Evolutionary conservation across 306 rosid species (phyloP), one percentile per base, ranked within the genome.

Genomic region (Quercus bicolor): DNA sequence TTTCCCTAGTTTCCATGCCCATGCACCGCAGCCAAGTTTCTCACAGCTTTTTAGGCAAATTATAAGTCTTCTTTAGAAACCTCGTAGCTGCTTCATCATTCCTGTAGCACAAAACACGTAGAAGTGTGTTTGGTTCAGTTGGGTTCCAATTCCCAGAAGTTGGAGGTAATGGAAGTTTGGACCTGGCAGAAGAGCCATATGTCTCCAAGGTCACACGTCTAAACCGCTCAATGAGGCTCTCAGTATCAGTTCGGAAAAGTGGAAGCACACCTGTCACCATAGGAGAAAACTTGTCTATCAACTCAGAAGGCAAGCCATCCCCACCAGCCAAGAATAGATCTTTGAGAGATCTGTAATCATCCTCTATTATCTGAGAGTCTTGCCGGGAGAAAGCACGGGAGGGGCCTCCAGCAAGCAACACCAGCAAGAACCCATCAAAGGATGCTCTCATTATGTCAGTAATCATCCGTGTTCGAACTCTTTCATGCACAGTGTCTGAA

Each of bases 361-460:
- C 99, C 78, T 93, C 98, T 78, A 93, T 90, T 80, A 91, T 89
- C 69, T 83, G 99, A 56, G 92, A 90, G 69, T 95, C 97, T 79
- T 93, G 93, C 79, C 78, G 81, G 74, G 96, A 76, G 86, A 95
- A 95, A 56, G 87, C 81, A 28, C 99, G 99, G 5, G 92, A 86
- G 24, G 99, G 99, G 16, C 99, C 98, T 78, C 99, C 99, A 72
- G 97, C 99, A 80, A 95, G 98, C 88, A 95, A 84, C 79, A 93
- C 98, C 78, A 95, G 84, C 86, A 95, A 89, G 81, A 95, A 90
- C 10, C 99, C 99, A 68, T 95, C 99, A 76, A 95, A 91, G 68
- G 99, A 91, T 79, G 99, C 99, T 85, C 90, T 95, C 99, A 95
- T 93, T 83, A 93, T 85, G 81, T 95, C 98, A 21, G 94, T 83